A percentile compares a stretch with the other conserved stretches of the same genome.
These are phyloP conservation scores for Xylaria sp. DNA, from an alignment of 2,329 filamentous ascomycete species.

Conservation along the genomic window DNA sequence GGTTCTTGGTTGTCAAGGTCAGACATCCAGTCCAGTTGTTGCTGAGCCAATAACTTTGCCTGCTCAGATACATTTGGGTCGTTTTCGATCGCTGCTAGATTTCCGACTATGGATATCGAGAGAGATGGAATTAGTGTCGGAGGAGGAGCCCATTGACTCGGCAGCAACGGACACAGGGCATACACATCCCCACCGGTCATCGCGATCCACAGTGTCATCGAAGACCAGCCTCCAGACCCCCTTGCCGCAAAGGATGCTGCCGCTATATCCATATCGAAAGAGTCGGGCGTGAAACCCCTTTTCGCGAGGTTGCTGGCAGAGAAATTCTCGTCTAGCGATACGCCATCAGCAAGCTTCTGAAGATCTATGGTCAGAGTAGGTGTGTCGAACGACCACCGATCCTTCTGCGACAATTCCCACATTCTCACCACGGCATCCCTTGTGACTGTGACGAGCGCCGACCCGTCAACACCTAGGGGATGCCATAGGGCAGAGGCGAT, in stretches of 20 bases:
- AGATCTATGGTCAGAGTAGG: constrained; percentile 87
- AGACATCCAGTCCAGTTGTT: constrained; percentile 75
- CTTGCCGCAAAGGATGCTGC: constrained; percentile 81
- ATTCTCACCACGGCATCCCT: constrained; percentile 87
- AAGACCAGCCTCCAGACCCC: constrained; percentile 84
- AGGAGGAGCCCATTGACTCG: constrained; percentile 84
- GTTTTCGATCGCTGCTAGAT: constrained; percentile 71
- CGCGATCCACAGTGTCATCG: constrained; percentile 97
- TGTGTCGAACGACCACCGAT: constrained; percentile 87
- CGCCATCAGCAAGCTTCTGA: constrained; percentile 87
- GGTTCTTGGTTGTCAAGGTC: constrained; percentile 73
- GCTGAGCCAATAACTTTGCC: constrained; percentile 68
- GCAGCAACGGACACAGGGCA: constrained; percentile 88
- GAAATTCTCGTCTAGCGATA: constrained; percentile 84
- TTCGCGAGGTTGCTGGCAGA: constrained; percentile 77
- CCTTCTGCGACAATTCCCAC: constrained; percentile 88
- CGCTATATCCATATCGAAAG: constrained; percentile 92
- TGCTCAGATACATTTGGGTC: constrained; percentile 64
- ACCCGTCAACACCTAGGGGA: constrained; percentile 83
- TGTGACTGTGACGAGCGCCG: constrained; percentile 88
- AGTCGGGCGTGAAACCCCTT: constrained; percentile 87
- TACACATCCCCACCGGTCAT: constrained; percentile 95
- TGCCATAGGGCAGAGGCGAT: constrained; percentile 91
- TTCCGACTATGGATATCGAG: constrained; percentile 83
- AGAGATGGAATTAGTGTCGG: constrained; percentile 82